Evolutionary conservation across 2,329 filamentous ascomycete genomes (phyloP), one percentile per base, ranked within the genome.

Genomic region (Monosporascus sp.): DNA sequence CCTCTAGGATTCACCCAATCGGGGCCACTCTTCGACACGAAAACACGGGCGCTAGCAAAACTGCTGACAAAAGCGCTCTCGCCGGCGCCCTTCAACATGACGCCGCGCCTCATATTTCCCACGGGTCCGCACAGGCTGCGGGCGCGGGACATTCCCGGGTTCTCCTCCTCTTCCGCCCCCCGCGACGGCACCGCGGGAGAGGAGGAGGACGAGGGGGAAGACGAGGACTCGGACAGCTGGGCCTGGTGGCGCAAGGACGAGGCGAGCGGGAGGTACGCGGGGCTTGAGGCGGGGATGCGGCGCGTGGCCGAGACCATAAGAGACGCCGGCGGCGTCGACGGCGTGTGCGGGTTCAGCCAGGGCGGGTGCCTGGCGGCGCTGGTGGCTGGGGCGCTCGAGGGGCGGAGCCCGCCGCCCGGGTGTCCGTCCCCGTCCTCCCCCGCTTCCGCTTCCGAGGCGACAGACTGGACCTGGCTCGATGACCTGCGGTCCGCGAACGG

Each of bases 11-110:
- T 86, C 80, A 96, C 93, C 7, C 93, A 97, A 77, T 95, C 89
- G 27, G 91, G 92, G 4, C 72, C 86, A 4, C 77, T 91, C 58
- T 97, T 97, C 81, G 87, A 84, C 68, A 82, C 87, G 70, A 97
- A 97, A 75, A 95, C 90, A 46, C 89, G 91, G 69, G 90, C 90
- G 11, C 78, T 97, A 1, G 84, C 91, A 63, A 96, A 97, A 71
- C 77, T 86, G 51, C 80, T 97, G 53, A 71, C 77, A 56, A 96
- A 96, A 67, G 74, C 83, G 27, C 87, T 97, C 58, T 80, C 83
- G 8, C 55, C 60, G 5, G 71, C 79, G 2, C 79, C 85, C 45
- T 72, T 80, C 52, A 74, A 76, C 60, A 68, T 82, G 63, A 77
- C 68, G 51, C 79, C 76, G 58, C 76, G 70, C 3, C 77, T 90